Evolutionary conservation across 371 early-diverging fungal genomes (phyloP).

Genomic region (Mucor ambiguus): DNA sequence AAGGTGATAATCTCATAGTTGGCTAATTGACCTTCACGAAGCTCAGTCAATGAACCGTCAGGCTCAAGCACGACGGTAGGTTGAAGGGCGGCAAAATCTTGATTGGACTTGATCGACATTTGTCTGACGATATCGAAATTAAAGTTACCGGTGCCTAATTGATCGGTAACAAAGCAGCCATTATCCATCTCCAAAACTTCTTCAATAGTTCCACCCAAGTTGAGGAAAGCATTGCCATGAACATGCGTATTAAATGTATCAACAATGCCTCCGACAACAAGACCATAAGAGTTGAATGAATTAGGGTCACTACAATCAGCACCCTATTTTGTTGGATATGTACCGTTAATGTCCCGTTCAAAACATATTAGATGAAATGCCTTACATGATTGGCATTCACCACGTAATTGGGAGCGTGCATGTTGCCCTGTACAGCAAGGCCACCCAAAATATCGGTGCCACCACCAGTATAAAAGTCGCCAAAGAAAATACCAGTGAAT

Average conservation of each 20-base stretch:
- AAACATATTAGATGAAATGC: neutral
- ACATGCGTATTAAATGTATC: neutral
- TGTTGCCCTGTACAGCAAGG: conserved; percentile 25
- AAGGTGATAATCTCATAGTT: conserved; percentile 15
- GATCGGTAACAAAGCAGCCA: neutral
- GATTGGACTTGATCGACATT: neutral
- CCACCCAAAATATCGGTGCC: conserved; percentile 26
- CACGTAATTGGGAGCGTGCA: conserved; percentile 15
- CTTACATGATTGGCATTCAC: conserved; percentile 23
- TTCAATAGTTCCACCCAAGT: neutral
- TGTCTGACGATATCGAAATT: neutral
- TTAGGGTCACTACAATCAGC: neutral
- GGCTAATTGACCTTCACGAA: neutral
- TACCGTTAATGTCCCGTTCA: neutral
- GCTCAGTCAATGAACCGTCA: neutral
- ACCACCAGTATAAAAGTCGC: conserved; percentile 21
- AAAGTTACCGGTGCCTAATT: conserved; percentile 6
- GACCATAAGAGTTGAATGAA: neutral
- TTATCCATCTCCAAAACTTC: neutral
- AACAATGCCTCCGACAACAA: conserved; percentile 6
- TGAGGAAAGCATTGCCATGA: conserved; percentile 9
- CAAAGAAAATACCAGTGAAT: conserved; percentile 31
- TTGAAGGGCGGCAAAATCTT: neutral
- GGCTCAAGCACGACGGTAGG: neutral
- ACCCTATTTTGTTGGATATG: neutral